Conservation (phyloP, 192 early-diverging fungal genomes). For the Linnemannia schmuckeri region DNA sequence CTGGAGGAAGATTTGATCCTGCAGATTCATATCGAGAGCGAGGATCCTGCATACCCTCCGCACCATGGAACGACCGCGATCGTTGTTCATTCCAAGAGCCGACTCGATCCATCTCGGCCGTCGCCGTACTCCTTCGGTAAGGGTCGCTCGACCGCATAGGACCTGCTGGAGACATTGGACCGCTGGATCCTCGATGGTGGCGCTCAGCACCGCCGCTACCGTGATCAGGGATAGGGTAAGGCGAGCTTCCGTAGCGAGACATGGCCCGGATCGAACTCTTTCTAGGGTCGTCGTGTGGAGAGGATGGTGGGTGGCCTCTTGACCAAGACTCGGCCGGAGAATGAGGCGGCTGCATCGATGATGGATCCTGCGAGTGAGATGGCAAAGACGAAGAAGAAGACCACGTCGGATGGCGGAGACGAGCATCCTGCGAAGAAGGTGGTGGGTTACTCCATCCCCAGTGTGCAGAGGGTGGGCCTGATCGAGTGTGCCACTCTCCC, state of each 20-base stretch:
- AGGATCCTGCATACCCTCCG: slow-evolving; percentile 10
- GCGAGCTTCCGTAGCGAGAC: slow-evolving; percentile 19
- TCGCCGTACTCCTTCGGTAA: neutral
- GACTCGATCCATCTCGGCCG: slow-evolving; percentile 38
- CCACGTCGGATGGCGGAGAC: slow-evolving; percentile 39
- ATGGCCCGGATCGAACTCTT: slow-evolving; percentile 8
- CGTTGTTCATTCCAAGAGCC: slow-evolving; percentile 25
- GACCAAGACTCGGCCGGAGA: slow-evolving; percentile 27
- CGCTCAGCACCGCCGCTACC: neutral
- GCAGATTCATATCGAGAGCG: slow-evolving; percentile 23
- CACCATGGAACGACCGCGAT: slow-evolving; percentile 39
- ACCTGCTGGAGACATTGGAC: neutral
- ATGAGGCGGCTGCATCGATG: slow-evolving; percentile 24
- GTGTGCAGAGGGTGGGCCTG: slow-evolving; percentile 11
- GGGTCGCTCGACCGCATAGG: neutral
- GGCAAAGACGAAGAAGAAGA: slow-evolving; percentile 19
- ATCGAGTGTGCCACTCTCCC: slow-evolving; percentile 19
- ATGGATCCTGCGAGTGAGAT: neutral
- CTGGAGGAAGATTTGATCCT: neutral
- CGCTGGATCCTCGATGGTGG: slow-evolving; percentile 10
- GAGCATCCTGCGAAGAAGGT: slow-evolving; percentile 9
- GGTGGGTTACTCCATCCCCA: slow-evolving; percentile 25
- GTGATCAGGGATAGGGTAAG: slow-evolving; percentile 18
- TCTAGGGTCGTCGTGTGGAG: slow-evolving; percentile 1
- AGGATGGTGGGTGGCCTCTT: slow-evolving; percentile 2